These are phyloP conservation scores for Sugiyamaella japonica DNA, from an alignment of 1,139 yeast species.

Conservation along the genomic window DNA sequence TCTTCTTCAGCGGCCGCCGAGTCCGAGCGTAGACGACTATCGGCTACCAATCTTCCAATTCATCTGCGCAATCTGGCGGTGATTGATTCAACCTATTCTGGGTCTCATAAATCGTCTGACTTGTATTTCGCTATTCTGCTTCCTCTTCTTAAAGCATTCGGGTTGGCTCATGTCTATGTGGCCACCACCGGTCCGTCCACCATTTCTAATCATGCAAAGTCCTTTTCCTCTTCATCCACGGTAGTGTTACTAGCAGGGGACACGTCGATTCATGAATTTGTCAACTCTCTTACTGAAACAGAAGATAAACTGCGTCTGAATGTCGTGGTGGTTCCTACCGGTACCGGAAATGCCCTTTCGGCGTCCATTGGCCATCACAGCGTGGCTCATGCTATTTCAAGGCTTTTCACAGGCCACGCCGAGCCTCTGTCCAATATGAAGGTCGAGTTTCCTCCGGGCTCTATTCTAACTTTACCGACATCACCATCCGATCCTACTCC, in stretches of 20 bases:
- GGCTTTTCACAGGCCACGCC: constrained; percentile 42
- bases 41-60: constrained; percentile 23
- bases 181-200: constrained; percentile 39
- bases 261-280: constrained; percentile 75
- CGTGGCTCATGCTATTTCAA: constrained; percentile 46
- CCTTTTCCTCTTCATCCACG: constrained; percentile 42
- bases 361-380: constrained; percentile 55
- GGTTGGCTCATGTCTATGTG: constrained; percentile 40
- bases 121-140: constrained; percentile 36
- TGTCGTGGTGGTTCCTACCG: constrained; percentile 67
- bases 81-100: constrained; percentile 40
- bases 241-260: constrained; percentile 79
- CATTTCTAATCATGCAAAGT: constrained; percentile 37
- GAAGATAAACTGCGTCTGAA: constrained; percentile 27
- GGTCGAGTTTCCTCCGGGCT: constrained; percentile 54
- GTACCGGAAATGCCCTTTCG: constrained; percentile 84
- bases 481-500: constrained; percentile 13
- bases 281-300: constrained; percentile 50
- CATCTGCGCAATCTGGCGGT: constrained; percentile 38
- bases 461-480: constrained; percentile 26
- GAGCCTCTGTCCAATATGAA: constrained; percentile 55
- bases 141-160: constrained; percentile 40
- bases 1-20: constrained; percentile 1
- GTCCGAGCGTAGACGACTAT: constrained; percentile 6
- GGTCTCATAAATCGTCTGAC: constrained; percentile 32